phyloP scores from a whole-genome alignment of 2,329 filamentous ascomycete species.

The Fusarium compactum region DNA sequence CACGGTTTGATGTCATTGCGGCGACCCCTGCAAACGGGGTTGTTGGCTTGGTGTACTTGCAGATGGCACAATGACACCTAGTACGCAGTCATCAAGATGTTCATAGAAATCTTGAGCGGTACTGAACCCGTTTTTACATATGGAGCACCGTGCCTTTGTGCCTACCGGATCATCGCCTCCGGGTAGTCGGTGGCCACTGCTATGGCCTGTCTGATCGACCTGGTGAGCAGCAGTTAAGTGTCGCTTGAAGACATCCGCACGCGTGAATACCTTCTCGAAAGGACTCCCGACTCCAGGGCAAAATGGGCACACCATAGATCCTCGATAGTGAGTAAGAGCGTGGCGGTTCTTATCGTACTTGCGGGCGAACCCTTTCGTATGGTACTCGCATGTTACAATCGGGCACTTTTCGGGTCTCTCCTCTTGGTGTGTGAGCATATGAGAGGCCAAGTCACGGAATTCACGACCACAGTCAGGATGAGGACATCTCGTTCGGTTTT shows the following conservation, averaged over 20 bases:
- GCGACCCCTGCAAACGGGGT: conserved; percentile 25
- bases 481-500: conserved; percentile 64
- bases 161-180: conserved; percentile 38
- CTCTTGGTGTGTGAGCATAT: conserved; percentile 95
- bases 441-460: conserved; percentile 78
- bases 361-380: conserved; percentile 91
- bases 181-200: conserved; percentile 70
- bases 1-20: conserved; percentile 3
- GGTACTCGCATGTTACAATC: conserved; percentile 92
- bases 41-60: conserved; percentile 23
- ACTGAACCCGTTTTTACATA: conserved; percentile 81
- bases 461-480: conserved; percentile 69
- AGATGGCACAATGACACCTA: conserved; percentile 67
- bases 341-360: conserved; percentile 99
- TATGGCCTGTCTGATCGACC: conserved; percentile 93
- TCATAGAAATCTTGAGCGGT: conserved; percentile 98
- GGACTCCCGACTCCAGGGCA: conserved; percentile 89
- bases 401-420: conserved; percentile 97
- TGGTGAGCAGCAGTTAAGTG: conserved; percentile 93
- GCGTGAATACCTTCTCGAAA: conserved; percentile 94
- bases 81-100: conserved; percentile 80
- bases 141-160: conserved; percentile 87
- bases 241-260: conserved; percentile 96
- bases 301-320: conserved; percentile 97
- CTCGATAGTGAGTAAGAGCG: conserved; percentile 96